phyloP scores from a whole-genome alignment of 192 early-diverging fungal species.

The Coemansia sp. region DNA sequence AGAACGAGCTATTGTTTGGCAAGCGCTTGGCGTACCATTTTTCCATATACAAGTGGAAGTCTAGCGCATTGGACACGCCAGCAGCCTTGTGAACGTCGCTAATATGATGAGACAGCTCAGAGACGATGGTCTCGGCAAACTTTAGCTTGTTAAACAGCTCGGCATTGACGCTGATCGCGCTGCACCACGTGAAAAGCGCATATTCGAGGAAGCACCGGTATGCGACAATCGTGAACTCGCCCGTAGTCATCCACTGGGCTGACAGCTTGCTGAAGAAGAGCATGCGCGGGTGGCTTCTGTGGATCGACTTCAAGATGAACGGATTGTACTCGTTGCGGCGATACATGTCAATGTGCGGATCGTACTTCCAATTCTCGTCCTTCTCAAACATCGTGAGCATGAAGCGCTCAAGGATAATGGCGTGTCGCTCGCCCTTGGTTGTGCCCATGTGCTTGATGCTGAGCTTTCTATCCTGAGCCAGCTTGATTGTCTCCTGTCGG shows the following conservation, averaged over 20 bases:
- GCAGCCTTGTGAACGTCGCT: constrained; percentile 26
- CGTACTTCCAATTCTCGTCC: constrained; percentile 36
- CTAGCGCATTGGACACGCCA: constrained; percentile 46
- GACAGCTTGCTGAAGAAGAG: constrained; percentile 47
- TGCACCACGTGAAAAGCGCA: constrained; percentile 49
- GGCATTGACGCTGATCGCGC: constrained; percentile 48
- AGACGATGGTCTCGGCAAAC: constrained; percentile 48
- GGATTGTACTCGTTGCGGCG: constrained; percentile 52
- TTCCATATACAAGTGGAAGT: constrained; percentile 47
- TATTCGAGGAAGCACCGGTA: constrained; percentile 52
- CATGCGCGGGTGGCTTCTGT: constrained; percentile 42
- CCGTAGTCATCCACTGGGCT: constrained; percentile 45
- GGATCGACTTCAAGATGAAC: constrained; percentile 45
- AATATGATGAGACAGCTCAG: constrained; percentile 31
- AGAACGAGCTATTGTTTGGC: constrained; percentile 48
- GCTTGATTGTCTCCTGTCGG: constrained; percentile 23
- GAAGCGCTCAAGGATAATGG: constrained; percentile 49
- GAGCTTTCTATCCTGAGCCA: constrained; percentile 19
- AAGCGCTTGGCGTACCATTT: constrained; percentile 54
- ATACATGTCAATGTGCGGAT: constrained; percentile 48
- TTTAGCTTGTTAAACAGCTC: constrained; percentile 50
- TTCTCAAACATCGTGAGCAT: constrained; percentile 54
- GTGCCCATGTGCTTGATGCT: constrained; percentile 24
- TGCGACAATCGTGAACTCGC: constrained; percentile 52
- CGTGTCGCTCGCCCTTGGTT: constrained; percentile 26